Evolutionary conservation across 495 filamentous ascomycete species (phyloP).

Genomic region (Ramalina peruviana): DNA sequence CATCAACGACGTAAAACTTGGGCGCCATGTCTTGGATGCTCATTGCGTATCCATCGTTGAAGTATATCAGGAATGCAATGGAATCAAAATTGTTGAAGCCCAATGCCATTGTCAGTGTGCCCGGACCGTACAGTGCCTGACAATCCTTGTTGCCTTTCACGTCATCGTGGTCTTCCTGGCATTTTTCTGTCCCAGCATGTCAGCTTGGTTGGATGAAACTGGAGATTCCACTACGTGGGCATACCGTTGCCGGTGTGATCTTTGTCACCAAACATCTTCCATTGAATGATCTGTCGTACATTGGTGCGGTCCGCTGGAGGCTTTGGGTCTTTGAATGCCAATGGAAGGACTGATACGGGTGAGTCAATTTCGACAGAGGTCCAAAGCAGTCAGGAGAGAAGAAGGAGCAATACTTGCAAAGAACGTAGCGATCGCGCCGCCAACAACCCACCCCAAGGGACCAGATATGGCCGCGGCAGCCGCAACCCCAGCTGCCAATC

Average conservation of each 20-base stretch:
- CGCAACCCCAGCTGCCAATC: neutral
- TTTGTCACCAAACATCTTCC: constrained; percentile 5
- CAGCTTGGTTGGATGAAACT: neutral
- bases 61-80: constrained; percentile 9
- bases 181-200: constrained; percentile 6
- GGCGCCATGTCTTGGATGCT: constrained; percentile 7
- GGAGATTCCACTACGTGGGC: neutral
- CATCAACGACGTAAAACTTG: neutral
- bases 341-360: constrained; percentile 2
- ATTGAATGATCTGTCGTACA: constrained; percentile 7
- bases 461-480: neutral
- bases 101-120: constrained; percentile 2
- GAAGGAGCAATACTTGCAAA: constrained; percentile 4
- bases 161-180: constrained; percentile 1
- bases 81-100: constrained; percentile 9
- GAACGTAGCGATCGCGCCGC: constrained; percentile 1
- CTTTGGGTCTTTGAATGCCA: constrained; percentile 1
- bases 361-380: neutral
- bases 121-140: constrained; percentile 4
- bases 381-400: neutral
- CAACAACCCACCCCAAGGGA: constrained; percentile 6
- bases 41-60: constrained; percentile 10
- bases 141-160: constrained; percentile 4
- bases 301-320: neutral
- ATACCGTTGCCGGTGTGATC: constrained; percentile 4